A percentile compares a stretch with the other conserved stretches of the same genome.
phyloP scores from a whole-genome alignment of 2,329 filamentous ascomycete genomes.

The Colletotrichum sp. region DNA sequence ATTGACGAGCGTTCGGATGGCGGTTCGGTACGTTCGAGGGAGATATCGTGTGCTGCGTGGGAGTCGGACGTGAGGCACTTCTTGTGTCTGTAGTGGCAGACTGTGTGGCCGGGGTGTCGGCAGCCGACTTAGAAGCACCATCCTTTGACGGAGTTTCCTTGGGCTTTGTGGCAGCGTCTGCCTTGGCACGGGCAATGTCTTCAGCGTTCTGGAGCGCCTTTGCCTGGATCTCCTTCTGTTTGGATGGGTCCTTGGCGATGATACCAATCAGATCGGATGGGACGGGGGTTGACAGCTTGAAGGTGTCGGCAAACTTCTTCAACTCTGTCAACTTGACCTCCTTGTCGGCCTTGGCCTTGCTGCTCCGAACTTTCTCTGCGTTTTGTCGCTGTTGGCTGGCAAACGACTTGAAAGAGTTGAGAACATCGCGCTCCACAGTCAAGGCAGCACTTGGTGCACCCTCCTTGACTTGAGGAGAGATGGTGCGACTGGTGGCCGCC shows the following conservation, averaged over 20 bases:
- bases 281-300: slow-evolving; percentile 93
- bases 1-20: slow-evolving; percentile 53
- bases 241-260: slow-evolving; percentile 93
- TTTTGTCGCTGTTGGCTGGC: slow-evolving; percentile 61
- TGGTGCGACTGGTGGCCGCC: slow-evolving; percentile 44
- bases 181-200: slow-evolving; percentile 56
- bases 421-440: slow-evolving; percentile 66
- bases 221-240: slow-evolving; percentile 91
- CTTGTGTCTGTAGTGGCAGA: slow-evolving; percentile 30
- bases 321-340: slow-evolving; percentile 92
- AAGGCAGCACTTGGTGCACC: slow-evolving; percentile 58
- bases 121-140: slow-evolving; percentile 42
- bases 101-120: slow-evolving; percentile 24
- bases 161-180: slow-evolving; percentile 51
- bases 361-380: slow-evolving; percentile 60
- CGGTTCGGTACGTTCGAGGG: slow-evolving; percentile 40
- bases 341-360: slow-evolving; percentile 75
- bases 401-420: slow-evolving; percentile 69
- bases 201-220: slow-evolving; percentile 82
- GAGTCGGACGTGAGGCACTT: slow-evolving; percentile 34
- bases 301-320: slow-evolving; percentile 92
- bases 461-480: slow-evolving; percentile 44
- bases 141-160: slow-evolving; percentile 59
- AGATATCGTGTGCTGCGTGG: slow-evolving; percentile 35
- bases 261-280: slow-evolving; percentile 92